Percentiles rank a stretch among this genome's conserved stretches.
These are phyloP conservation scores for Fusarium temperatum DNA, from an alignment of 2,329 filamentous ascomycete genomes.

Conservation along the genomic window DNA sequence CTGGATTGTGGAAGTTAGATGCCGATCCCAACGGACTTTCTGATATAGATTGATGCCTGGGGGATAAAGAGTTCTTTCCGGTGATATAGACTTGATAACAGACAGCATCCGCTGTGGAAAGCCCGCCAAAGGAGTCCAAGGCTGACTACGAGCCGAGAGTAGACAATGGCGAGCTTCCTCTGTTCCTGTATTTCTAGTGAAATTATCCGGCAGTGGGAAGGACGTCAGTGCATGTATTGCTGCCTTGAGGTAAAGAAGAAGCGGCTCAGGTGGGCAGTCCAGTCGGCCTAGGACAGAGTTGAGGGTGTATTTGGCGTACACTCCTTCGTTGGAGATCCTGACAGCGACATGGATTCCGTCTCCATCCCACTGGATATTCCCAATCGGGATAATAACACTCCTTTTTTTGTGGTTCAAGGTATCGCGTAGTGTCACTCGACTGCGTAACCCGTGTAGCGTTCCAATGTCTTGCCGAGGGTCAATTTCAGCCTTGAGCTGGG, in stretches of 20 bases:
- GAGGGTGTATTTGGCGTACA: conserved; percentile 61
- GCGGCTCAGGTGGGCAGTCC: conserved; percentile 65
- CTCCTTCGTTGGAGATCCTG: conserved; percentile 44
- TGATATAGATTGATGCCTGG: conserved; percentile 46
- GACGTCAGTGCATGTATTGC: conserved; percentile 69
- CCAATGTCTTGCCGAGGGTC: conserved; percentile 67
- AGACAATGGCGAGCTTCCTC: conserved; percentile 67
- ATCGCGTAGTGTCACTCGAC: conserved; percentile 41
- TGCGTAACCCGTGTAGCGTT: conserved; percentile 40
- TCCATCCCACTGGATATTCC: conserved; percentile 44
- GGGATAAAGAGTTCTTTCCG: conserved; percentile 51
- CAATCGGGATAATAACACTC: conserved; percentile 64
- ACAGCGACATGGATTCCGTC: conserved; percentile 54
- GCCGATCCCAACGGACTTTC: conserved; percentile 45
- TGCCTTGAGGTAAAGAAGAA: conserved; percentile 64
- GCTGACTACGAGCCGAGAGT: conserved; percentile 50
- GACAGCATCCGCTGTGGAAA: background rate
- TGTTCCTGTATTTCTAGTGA: conserved; percentile 67
- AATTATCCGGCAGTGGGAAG: conserved; percentile 62
- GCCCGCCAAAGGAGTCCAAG: conserved; percentile 52
- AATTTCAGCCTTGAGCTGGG: conserved; percentile 60
- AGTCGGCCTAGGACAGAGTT: conserved; percentile 64
- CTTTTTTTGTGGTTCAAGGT: conserved; percentile 50
- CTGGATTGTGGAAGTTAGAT: conserved; percentile 48
- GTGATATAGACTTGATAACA: conserved; percentile 38